Conservation (phyloP, 2,329 filamentous ascomycete species). For the Didymella sp. region DNA sequence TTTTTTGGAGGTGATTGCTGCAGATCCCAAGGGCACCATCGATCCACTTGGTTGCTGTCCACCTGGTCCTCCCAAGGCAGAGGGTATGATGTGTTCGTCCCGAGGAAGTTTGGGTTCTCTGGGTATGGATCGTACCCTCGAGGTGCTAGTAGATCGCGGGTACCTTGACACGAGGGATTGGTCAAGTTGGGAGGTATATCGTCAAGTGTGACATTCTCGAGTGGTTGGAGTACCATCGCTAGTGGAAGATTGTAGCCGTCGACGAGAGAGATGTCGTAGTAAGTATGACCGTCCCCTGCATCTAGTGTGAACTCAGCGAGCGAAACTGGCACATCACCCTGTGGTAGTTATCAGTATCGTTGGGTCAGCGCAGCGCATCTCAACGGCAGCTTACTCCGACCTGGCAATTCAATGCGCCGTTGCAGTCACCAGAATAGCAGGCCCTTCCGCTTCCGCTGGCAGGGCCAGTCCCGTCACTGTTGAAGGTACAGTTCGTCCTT, state of each 20-base stretch:
- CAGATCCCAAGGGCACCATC: slow-evolving; percentile 83
- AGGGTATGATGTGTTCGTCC: slow-evolving; percentile 70
- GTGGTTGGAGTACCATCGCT: slow-evolving; percentile 60
- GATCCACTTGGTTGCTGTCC: slow-evolving; percentile 63
- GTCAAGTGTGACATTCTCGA: slow-evolving; percentile 65
- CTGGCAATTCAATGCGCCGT: slow-evolving; percentile 71
- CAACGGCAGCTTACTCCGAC: slow-evolving; percentile 64
- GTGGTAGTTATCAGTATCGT: slow-evolving; percentile 7
- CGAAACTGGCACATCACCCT: slow-evolving; percentile 77
- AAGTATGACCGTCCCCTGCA: slow-evolving; percentile 72
- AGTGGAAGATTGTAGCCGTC: slow-evolving; percentile 84
- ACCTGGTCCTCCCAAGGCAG: slow-evolving; percentile 70
- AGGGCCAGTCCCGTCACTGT: slow-evolving; percentile 65
- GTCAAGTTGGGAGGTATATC: slow-evolving; percentile 76
- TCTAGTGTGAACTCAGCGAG: slow-evolving; percentile 82
- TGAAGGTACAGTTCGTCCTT: slow-evolving; percentile 82
- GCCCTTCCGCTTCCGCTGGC: slow-evolving; percentile 59
- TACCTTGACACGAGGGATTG: slow-evolving; percentile 79
- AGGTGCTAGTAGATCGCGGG: slow-evolving; percentile 63
- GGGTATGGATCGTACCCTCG: slow-evolving; percentile 57
- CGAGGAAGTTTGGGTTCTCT: slow-evolving; percentile 60
- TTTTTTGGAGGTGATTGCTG: slow-evolving; percentile 72
- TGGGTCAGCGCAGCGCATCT: neutral
- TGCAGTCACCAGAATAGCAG: slow-evolving; percentile 79
- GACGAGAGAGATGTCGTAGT: slow-evolving; percentile 85